Percentiles rank a stretch among this genome's conserved stretches.
Evolutionary conservation across 768 basidiomycete species (phyloP).

Genomic region (Termitomyces sp.): DNA sequence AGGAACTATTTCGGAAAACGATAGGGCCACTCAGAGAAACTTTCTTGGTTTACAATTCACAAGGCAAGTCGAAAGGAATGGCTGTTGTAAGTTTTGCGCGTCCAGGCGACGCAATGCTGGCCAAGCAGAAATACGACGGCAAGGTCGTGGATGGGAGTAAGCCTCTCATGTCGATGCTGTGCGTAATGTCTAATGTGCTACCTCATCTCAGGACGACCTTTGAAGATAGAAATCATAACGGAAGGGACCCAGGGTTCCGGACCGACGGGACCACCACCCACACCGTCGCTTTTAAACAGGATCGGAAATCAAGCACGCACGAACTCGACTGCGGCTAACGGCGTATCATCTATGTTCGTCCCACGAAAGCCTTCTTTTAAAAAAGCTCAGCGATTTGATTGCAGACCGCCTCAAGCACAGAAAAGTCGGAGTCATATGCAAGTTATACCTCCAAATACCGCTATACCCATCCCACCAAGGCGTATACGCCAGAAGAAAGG

Average conservation of each 20-base stretch:
- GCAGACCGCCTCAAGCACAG: constrained; percentile 7
- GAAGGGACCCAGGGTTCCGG: constrained; percentile 28
- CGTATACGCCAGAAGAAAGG: constrained; percentile 61
- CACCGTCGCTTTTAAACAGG: constrained; percentile 24
- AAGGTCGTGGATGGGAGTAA: constrained; percentile 66
- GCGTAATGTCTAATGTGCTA: not conserved
- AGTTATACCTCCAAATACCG: constrained; percentile 14
- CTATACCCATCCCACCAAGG: constrained; percentile 26
- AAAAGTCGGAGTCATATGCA: not conserved
- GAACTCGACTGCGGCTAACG: constrained; percentile 4
- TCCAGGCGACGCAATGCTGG: constrained; percentile 53
- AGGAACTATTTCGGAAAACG: constrained; percentile 76
- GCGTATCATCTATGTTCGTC: constrained; percentile 14
- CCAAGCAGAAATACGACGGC: constrained; percentile 65
- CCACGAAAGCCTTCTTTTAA: not conserved
- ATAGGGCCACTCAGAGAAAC: constrained; percentile 67
- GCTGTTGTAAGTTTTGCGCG: constrained; percentile 66
- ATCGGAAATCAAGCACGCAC: constrained; percentile 12
- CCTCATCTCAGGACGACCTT: constrained; percentile 47
- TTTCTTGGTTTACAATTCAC: constrained; percentile 70
- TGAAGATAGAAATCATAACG: constrained; percentile 58
- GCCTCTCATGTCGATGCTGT: constrained; percentile 16
- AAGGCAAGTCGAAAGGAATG: constrained; percentile 76
- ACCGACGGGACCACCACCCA: constrained; percentile 15
- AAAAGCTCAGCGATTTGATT: not conserved